These are phyloP conservation scores for Paraconiothyrium sp. DNA, from an alignment of 2,329 filamentous ascomycete genomes.

Conservation along the genomic window DNA sequence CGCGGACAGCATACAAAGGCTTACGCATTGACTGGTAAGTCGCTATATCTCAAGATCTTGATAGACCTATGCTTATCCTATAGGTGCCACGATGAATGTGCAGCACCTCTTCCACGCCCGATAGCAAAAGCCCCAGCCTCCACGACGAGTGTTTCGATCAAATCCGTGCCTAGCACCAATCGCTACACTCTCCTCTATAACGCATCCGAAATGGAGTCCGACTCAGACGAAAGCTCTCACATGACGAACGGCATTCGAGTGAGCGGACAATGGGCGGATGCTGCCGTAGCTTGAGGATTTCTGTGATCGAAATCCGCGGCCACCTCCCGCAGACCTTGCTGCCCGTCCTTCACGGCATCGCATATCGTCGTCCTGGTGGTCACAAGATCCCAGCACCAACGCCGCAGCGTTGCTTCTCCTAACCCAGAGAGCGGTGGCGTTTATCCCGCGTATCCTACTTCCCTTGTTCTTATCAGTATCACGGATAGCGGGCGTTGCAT, in stretches of 20 bases:
- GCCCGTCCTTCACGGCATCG: background rate
- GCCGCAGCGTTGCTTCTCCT: background rate
- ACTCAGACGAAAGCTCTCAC: conserved; percentile 38
- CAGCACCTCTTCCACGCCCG: conserved; percentile 61
- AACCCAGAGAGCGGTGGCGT: background rate
- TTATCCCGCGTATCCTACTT: background rate
- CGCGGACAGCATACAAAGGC: conserved; percentile 71
- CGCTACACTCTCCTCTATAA: conserved; percentile 44
- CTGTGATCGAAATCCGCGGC: background rate
- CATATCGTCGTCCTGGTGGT: background rate
- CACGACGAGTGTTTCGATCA: conserved; percentile 21
- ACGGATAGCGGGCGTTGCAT: conserved; percentile 3
- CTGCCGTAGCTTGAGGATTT: conserved; percentile 27
- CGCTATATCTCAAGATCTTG: too few relatives aligned
- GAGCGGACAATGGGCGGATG: conserved; percentile 32
- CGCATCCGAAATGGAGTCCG: conserved; percentile 36
- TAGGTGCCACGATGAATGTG: conserved; percentile 73
- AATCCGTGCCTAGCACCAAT: conserved; percentile 37
- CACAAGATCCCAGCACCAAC: background rate
- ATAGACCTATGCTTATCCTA: background rate
- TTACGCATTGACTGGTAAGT: conserved; percentile 71
- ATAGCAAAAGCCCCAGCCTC: conserved; percentile 21
- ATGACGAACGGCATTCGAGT: conserved; percentile 31
- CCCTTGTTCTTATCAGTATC: background rate
- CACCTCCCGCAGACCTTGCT: background rate